Conservation (phyloP, 2,329 filamentous ascomycete species). For the Zalaria obscura region DNA sequence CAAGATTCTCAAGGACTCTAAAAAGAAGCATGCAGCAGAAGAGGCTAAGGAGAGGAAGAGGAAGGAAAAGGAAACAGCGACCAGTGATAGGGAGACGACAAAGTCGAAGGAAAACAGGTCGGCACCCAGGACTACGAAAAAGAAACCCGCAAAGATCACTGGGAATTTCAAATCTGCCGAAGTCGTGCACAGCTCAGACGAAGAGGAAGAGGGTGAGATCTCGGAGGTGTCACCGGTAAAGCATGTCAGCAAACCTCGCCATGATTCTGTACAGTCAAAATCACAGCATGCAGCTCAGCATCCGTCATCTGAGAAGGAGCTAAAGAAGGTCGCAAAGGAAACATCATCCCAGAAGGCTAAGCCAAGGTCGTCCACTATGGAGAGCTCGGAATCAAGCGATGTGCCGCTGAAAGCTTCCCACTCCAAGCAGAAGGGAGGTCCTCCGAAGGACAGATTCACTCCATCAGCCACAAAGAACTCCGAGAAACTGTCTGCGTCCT, state of each 20-base stretch:
- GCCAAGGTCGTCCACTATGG: slow-evolving; percentile 5
- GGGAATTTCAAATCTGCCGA: slow-evolving; percentile 38
- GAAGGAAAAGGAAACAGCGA: slow-evolving; percentile 20
- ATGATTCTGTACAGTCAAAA: too few species aligned
- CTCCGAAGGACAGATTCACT: neutral
- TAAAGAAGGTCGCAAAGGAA: slow-evolving; percentile 5
- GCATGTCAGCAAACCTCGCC: too few species aligned
- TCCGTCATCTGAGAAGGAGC: slow-evolving; percentile 8
- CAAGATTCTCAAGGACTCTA: slow-evolving; percentile 33
- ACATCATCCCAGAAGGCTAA: slow-evolving; percentile 7
- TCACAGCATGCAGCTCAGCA: slow-evolving; percentile 4
- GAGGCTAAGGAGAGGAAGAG: slow-evolving; percentile 34
- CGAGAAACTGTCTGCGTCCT: neutral
- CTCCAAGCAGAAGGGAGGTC: neutral
- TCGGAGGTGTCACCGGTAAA: neutral
- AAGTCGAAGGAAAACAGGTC: slow-evolving; percentile 13
- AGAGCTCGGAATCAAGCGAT: neutral
- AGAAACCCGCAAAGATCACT: slow-evolving; percentile 16
- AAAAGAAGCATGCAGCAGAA: slow-evolving; percentile 24
- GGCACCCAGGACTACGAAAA: slow-evolving; percentile 9
- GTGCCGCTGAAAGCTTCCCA: neutral
- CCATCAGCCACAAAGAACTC: slow-evolving; percentile 3
- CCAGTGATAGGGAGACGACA: slow-evolving; percentile 13
- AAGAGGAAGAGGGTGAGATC: slow-evolving; percentile 18
- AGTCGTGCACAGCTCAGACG: slow-evolving; percentile 36